A percentile compares a stretch with the other conserved stretches of the same genome.
Evolutionary conservation across 225 moss, liverwort and hornwort species (phyloP).

Genomic region (Climacium dendroides): DNA sequence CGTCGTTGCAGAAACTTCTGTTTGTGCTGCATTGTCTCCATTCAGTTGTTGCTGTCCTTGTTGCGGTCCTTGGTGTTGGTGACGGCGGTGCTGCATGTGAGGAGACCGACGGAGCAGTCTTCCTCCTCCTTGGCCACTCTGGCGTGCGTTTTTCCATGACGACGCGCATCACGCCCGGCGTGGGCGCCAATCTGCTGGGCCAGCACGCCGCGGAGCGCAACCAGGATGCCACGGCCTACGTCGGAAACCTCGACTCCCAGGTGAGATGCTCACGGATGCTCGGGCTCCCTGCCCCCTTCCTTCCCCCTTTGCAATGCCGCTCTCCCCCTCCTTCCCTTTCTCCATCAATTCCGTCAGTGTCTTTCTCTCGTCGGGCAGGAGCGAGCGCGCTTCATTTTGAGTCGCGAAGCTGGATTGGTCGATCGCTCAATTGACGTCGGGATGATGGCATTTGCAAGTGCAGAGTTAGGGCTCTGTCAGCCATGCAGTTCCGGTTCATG

Average conservation of each 20-base stretch:
- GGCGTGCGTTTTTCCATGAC: slow-evolving; percentile 43
- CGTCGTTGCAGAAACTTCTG: neutral
- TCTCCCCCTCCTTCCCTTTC: too few species aligned
- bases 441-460: neutral
- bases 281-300: neutral
- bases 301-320: neutral
- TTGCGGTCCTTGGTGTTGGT: neutral
- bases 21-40: neutral
- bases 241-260: slow-evolving; percentile 96
- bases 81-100: neutral
- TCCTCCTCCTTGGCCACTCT: neutral
- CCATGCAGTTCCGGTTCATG: neutral
- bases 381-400: neutral
- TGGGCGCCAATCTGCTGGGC: slow-evolving; percentile 94
- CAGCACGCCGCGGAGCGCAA: slow-evolving; percentile 99
- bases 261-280: neutral
- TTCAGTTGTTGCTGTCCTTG: neutral
- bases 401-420: neutral
- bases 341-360: neutral
- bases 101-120: neutral
- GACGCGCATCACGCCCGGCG: slow-evolving; percentile 97
- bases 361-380: neutral
- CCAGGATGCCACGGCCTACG: slow-evolving; percentile 99
- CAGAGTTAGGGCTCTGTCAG: neutral
- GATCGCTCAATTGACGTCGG: neutral